Conservation (phyloP, 2,329 filamentous ascomycete genomes). For the Byssothecium circinans region DNA sequence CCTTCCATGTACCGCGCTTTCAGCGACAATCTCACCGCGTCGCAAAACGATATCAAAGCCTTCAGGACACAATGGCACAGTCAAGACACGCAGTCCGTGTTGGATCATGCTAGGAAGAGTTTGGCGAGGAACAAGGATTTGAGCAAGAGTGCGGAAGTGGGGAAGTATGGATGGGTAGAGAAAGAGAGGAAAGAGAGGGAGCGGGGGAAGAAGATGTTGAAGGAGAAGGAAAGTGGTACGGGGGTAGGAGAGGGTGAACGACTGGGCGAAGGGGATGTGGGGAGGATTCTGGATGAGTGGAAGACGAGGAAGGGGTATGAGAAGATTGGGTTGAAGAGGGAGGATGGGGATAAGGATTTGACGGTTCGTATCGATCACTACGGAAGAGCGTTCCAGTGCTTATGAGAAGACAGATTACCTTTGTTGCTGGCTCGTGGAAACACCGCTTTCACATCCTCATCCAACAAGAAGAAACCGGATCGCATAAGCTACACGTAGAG, state of each 20-base stretch:
- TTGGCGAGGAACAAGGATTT: slow-evolving; percentile 41
- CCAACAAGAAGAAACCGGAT: slow-evolving; percentile 28
- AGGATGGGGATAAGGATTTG: slow-evolving; percentile 28
- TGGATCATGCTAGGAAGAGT: slow-evolving; percentile 42
- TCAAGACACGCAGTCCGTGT: slow-evolving; percentile 38
- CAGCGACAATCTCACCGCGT: slow-evolving; percentile 40
- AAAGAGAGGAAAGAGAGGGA: slow-evolving; percentile 25
- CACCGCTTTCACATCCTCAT: slow-evolving; percentile 34
- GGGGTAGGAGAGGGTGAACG: slow-evolving; percentile 11
- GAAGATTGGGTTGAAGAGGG: slow-evolving; percentile 30
- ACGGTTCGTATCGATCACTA: slow-evolving; percentile 20
- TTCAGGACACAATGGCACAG: slow-evolving; percentile 44
- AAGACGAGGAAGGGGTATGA: slow-evolving; percentile 20
- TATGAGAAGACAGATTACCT: slow-evolving; percentile 21
- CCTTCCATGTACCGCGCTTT: slow-evolving; percentile 43
- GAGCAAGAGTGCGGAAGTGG: slow-evolving; percentile 31
- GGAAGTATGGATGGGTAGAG: slow-evolving; percentile 45
- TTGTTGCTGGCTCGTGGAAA: slow-evolving; percentile 26
- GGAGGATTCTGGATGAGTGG: slow-evolving; percentile 27
- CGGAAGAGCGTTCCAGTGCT: background rate
- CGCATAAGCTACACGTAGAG: slow-evolving; percentile 30
- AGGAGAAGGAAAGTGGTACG: slow-evolving; percentile 10
- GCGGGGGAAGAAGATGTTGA: slow-evolving; percentile 11
- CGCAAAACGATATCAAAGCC: slow-evolving; percentile 40
- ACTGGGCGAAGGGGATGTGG: slow-evolving; percentile 26